Evolutionary conservation across 257 asterid species (phyloP).

Genomic region (Lavandula angustifolia): DNA sequence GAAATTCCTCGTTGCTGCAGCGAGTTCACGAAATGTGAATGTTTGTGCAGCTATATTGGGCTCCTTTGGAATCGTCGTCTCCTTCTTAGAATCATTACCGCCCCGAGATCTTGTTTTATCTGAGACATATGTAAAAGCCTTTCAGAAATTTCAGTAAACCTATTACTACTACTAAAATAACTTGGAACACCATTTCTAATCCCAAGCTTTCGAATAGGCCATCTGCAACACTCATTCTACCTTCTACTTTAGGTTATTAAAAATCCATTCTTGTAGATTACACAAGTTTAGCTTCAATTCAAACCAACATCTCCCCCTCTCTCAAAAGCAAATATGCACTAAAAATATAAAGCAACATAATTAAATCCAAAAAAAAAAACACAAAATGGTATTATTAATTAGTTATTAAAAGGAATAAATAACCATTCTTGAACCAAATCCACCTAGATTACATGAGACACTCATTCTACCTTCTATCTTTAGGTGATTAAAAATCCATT

Average conservation of each 20-base stretch:
- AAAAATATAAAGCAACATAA: too few species aligned
- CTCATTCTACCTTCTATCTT: slow-evolving; percentile 19
- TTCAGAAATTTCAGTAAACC: neutral
- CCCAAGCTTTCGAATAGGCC: neutral
- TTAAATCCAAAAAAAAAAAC: too few species aligned
- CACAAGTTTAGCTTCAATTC: slow-evolving; percentile 1
- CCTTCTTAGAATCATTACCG: slow-evolving; percentile 69
- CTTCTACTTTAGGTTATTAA: neutral
- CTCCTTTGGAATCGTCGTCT: slow-evolving; percentile 57
- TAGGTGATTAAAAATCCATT: neutral
- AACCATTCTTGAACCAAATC: too few species aligned
- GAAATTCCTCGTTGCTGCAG: slow-evolving; percentile 81
- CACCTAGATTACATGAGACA: neutral
- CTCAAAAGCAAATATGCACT: slow-evolving; percentile 4
- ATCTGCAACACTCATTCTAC: slow-evolving; percentile 22
- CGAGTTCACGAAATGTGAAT: slow-evolving; percentile 89
- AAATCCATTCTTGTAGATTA: neutral
- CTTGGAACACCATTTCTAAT: neutral
- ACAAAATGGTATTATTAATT: too few species aligned
- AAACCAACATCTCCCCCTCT: neutral
- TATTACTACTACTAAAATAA: neutral
- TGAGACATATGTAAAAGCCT: slow-evolving; percentile 24
- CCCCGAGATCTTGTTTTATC: slow-evolving; percentile 67
- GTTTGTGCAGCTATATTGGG: slow-evolving; percentile 84
- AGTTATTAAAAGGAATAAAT: too few species aligned